Base-by-base conservation (phyloP, 345 rosid species). In the Atalantia buxifolia region DNA sequence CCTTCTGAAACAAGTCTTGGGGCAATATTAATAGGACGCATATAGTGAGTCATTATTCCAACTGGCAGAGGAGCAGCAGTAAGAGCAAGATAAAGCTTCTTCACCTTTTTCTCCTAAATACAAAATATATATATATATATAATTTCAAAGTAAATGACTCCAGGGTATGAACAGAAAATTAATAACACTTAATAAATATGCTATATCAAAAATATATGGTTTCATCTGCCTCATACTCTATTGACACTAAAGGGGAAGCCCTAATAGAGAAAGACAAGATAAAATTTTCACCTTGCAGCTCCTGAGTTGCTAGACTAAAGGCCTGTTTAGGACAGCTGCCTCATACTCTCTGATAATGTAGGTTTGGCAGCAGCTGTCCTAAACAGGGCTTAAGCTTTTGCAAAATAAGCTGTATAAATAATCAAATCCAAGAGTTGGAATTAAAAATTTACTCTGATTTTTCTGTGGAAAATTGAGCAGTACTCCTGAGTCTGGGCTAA, bases 41-140 rank as follows among this genome's bases (percentile, higher is more conserved):
- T 95, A 82, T 93, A 95, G 82, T 95, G 98, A 69, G 92, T 90
- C 71, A 93, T 86, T 2, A 93, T 74, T 83, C 99, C 97, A 81
- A 75, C 72, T 25, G 97, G 91, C 77, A 91, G 75, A 79, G 99
- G 94, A 60, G 94, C 89, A 74, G 88, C 91, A 81, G 94, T 87
- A 78, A 95, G 97, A 80, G 95, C 99, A 69, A 86, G 88, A 86
- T 95, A 95, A 60, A 92, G 93, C 81, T 95, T 95, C 93, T 87
- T 92, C 75, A 95, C 98, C 81, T 76, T 84, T 86, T 89, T 92
- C 66, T 92, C 92, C 99, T 93, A 79, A 28, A 42, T 65, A 40
- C 61, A 14, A 71, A 38, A 48, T 36, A 27, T 59, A 70, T n/a
- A n/a, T n/a, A n/a, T n/a, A n/a, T n/a, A 59, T n/a, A 73, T 31